A percentile compares a stretch with the other conserved stretches of the same genome.
These are phyloP conservation scores for Phytophthora rubi DNA, from an alignment of 352 stramenopile species.

Conservation along the genomic window DNA sequence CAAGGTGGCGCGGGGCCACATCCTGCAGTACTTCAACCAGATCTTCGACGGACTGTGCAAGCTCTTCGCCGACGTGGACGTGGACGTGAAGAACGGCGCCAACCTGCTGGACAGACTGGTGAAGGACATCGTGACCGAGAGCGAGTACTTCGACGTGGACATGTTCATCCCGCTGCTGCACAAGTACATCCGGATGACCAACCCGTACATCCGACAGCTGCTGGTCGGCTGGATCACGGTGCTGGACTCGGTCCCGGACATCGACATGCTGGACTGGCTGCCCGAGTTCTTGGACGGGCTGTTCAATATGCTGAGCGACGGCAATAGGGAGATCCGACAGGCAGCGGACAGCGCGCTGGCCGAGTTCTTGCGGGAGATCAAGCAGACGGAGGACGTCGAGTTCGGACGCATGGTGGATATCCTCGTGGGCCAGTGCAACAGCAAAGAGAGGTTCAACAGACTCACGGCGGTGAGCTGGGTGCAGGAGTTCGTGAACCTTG, in stretches of 20 bases:
- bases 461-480: constrained; percentile 99
- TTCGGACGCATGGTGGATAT: constrained; percentile 98
- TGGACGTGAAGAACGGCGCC: constrained; percentile 99
- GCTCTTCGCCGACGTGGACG: constrained; percentile 98
- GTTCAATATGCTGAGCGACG: constrained; percentile 99
- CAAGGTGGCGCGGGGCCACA: constrained; percentile 95
- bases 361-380: constrained; percentile 97
- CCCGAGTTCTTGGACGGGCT: constrained; percentile 98
- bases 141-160: constrained; percentile 98
- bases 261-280: constrained; percentile 99
- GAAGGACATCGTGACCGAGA: constrained; percentile 99
- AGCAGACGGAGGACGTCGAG: constrained; percentile 95
- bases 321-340: constrained; percentile 98
- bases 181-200: constrained; percentile 99
- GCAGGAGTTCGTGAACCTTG: constrained; percentile 97
- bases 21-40: constrained; percentile 99
- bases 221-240: constrained; percentile 99
- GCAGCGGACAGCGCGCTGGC: constrained; percentile 93
- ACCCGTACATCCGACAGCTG: constrained; percentile 99
- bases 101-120: constrained; percentile 92
- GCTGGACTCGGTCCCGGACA: constrained; percentile 98
- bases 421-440: constrained; percentile 97
- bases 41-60: constrained; percentile 98
- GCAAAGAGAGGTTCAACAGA: constrained; percentile 96
- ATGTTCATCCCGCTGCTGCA: constrained; percentile 99